A percentile compares a stretch with the other conserved stretches of the same genome.
phyloP scores from a whole-genome alignment of 371 early-diverging fungal species.

The Lichtheimia corymbifera region DNA sequence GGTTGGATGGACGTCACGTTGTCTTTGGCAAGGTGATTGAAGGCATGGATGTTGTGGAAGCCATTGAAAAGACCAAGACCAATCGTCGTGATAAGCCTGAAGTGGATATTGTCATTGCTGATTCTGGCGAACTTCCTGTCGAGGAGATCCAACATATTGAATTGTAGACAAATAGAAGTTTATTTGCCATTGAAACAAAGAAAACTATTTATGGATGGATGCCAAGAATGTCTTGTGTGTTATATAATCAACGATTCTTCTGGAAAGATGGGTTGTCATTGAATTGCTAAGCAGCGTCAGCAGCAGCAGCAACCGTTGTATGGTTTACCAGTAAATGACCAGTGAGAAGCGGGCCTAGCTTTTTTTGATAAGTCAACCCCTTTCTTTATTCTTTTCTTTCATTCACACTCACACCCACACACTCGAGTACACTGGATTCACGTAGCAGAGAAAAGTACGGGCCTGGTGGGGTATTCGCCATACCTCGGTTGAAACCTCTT shows the following conservation, averaged over 20 bases:
- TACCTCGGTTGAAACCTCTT: slow-evolving; percentile 38
- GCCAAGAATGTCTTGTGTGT: too few species aligned
- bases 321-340: too few species aligned
- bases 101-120: slow-evolving; percentile 63
- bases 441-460: slow-evolving; percentile 25
- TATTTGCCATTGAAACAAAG: too few species aligned
- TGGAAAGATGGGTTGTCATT: too few species aligned
- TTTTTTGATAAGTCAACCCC: too few species aligned
- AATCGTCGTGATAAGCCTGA: slow-evolving; percentile 62
- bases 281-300: too few species aligned
- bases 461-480: slow-evolving; percentile 43
- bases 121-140: slow-evolving; percentile 74
- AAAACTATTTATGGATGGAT: too few species aligned
- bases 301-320: too few species aligned
- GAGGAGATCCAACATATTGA: slow-evolving; percentile 48
- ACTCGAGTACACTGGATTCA: slow-evolving; percentile 1
- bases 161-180: slow-evolving; percentile 21
- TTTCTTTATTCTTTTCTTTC: background rate
- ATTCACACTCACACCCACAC: background rate
- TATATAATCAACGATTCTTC: too few species aligned
- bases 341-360: too few species aligned
- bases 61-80: slow-evolving; percentile 65
- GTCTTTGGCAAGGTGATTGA: slow-evolving; percentile 89
- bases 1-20: slow-evolving; percentile 88
- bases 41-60: slow-evolving; percentile 74